Percentiles rank a stretch among this genome's conserved stretches.
These are phyloP conservation scores for Suillus ampliporus DNA, from an alignment of 768 basidiomycete genomes.

Conservation along the genomic window DNA sequence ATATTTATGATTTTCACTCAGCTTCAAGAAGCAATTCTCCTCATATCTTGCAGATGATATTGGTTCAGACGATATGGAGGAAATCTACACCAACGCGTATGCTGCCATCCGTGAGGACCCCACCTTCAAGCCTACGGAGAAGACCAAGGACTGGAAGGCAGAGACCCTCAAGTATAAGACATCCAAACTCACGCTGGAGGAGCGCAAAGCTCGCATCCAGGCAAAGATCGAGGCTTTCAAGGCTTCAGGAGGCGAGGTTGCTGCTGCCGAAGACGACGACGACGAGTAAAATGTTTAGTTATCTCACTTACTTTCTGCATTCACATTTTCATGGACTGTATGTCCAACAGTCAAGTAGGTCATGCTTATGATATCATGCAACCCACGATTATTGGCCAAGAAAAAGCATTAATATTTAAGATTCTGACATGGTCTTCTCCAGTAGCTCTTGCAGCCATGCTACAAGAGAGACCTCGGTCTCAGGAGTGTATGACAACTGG, in stretches of 20 bases:
- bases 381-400: constrained; percentile 16
- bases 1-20: constrained; percentile 34
- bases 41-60: constrained; percentile 94
- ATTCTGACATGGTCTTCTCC: constrained; percentile 39
- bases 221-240: constrained; percentile 92
- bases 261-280: constrained; percentile 44
- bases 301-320: background rate
- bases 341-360: constrained; percentile 17
- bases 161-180: constrained; percentile 77
- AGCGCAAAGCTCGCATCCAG: constrained; percentile 83
- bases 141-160: constrained; percentile 89
- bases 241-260: constrained; percentile 54
- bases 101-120: constrained; percentile 97
- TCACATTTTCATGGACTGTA: constrained; percentile 12
- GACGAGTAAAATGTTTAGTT: constrained; percentile 59
- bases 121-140: constrained; percentile 86
- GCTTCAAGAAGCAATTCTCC: constrained; percentile 98
- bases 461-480: constrained; percentile 45
- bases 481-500: constrained; percentile 46
- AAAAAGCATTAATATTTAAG: constrained; percentile 21
- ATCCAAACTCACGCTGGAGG: constrained; percentile 69
- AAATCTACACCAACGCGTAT: constrained; percentile 92
- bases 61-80: constrained; percentile 96
- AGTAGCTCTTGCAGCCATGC: constrained; percentile 62
- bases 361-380: constrained; percentile 29